These are phyloP conservation scores for Basidiobolus meristosporus DNA, from an alignment of 371 early-diverging fungal genomes.

Conservation along the genomic window DNA sequence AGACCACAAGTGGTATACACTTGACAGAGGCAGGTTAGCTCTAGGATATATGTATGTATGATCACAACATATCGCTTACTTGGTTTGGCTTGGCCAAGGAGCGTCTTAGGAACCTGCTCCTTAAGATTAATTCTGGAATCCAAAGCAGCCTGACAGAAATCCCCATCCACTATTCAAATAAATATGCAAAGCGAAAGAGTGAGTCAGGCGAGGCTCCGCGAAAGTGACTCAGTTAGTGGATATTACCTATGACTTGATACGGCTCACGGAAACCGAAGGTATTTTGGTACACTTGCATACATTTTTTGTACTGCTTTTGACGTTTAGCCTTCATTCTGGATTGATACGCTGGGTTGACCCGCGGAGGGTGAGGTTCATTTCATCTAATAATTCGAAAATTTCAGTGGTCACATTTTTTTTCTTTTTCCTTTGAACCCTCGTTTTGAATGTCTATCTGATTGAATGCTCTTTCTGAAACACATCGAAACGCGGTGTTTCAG, in stretches of 20 bases:
- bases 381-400: too few species aligned
- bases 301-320: slow-evolving; percentile 51
- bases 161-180: slow-evolving; percentile 37
- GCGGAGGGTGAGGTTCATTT: too few species aligned
- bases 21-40: slow-evolving; percentile 7
- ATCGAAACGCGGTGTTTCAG: too few species aligned
- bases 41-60: neutral
- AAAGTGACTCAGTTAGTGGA: too few species aligned
- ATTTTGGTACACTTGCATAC: slow-evolving; percentile 53
- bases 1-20: slow-evolving; percentile 70
- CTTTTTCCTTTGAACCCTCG: too few species aligned
- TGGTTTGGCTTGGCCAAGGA: slow-evolving; percentile 30
- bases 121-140: slow-evolving; percentile 31
- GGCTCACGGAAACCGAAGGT: slow-evolving; percentile 75
- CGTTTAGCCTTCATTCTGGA: slow-evolving; percentile 58
- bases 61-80: slow-evolving; percentile 15
- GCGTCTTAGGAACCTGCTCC: slow-evolving; percentile 23
- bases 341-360: too few species aligned
- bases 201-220: neutral
- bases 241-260: slow-evolving; percentile 67
- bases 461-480: too few species aligned
- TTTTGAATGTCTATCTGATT: too few species aligned
- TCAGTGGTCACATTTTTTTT: too few species aligned
- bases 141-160: slow-evolving; percentile 39
- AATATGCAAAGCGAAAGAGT: neutral